These are phyloP conservation scores for Carex scoparia DNA, from an alignment of 176 grass and related monocot species.

Conservation along the genomic window DNA sequence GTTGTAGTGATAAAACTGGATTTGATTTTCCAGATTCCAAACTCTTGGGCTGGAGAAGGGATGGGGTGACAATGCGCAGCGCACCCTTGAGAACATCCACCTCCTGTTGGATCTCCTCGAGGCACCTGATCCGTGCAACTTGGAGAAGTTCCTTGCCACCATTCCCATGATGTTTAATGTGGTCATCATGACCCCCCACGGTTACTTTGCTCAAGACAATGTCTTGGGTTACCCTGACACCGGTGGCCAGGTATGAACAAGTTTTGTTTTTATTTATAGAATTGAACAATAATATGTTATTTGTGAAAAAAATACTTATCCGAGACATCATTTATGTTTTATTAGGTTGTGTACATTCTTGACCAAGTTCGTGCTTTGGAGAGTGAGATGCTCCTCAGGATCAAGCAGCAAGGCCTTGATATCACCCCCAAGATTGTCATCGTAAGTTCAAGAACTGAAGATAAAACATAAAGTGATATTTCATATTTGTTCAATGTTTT, in stretches of 20 bases:
- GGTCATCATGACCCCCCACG: conserved; percentile 92
- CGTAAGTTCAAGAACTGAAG: conserved; percentile 37
- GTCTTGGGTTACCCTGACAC: conserved; percentile 98
- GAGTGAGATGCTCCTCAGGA: conserved; percentile 96
- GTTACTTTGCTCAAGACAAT: conserved; percentile 97
- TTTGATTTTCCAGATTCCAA: conserved; percentile 58
- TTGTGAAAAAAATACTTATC: conserved; percentile 12
- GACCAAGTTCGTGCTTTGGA: conserved; percentile 98
- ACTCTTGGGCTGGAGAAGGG: conserved; percentile 91
- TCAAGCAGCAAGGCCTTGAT: conserved; percentile 97
- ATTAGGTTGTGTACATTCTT: conserved; percentile 89
- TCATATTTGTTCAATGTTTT: background rate
- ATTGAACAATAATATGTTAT: background rate
- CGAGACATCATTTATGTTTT: background rate
- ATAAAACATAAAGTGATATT: background rate
- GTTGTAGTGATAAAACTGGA: background rate
- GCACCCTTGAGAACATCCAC: conserved; percentile 64
- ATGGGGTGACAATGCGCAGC: conserved; percentile 82
- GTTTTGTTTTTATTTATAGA: background rate
- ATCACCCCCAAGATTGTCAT: conserved; percentile 96
- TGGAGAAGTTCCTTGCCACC: conserved; percentile 93
- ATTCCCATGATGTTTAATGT: conserved; percentile 97
- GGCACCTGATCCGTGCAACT: conserved; percentile 85
- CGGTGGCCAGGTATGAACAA: conserved; percentile 63
- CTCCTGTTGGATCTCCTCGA: conserved; percentile 92